Base-by-base conservation (phyloP, 164 flowering plant species). In the Kalanchoe fedtschenkoi region DNA sequence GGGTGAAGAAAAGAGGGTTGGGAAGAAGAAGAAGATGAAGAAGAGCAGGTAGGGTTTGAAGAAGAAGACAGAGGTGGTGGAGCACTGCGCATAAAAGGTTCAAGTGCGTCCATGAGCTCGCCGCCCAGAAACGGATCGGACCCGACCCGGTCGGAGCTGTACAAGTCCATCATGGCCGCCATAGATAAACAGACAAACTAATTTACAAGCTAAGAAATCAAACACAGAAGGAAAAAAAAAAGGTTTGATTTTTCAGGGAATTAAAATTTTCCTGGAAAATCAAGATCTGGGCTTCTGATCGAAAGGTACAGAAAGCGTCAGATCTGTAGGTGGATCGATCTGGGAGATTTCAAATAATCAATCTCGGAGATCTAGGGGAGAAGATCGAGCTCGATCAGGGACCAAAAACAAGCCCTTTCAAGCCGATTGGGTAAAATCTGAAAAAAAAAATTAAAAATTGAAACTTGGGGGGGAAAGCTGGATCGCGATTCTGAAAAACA, bases 91-190 rank as follows among this genome's bases (percentile, higher is more conserved):
- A 89, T 84, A 86, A 87, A 91, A 87, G 98, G 96, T 65, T 72
- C 83, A 64, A 91, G 91, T 73, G 95, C 98, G 71, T 81, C 81
- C 98, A 91, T 91, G 2, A 91, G 71, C 68, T 91, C 97, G 26
- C 61, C 61, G 26, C 75, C 88, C 22, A 79, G 76, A 30, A 65
- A 69, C 9, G 69, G 67, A 29, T 59, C 76, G 55, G 76, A 34
- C 74, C 81, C 28, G 64, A 78, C 54, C 77, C 77, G 62, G 72
- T 77, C 71, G 71, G 71, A 76, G 75, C 65, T 7, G 8, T 58
- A 83, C 55, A 81, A 64, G 71, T 83, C 83, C 77, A 83, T 76
- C 54, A 76, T 63, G 70, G 83, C 78, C 69, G 85, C 90, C 89
- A 86, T 84, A 14, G 8, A 55, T 51, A 19, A 4, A 13, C 34